Base-by-base conservation (phyloP, 768 basidiomycete species). In the Collybia mongolica region DNA sequence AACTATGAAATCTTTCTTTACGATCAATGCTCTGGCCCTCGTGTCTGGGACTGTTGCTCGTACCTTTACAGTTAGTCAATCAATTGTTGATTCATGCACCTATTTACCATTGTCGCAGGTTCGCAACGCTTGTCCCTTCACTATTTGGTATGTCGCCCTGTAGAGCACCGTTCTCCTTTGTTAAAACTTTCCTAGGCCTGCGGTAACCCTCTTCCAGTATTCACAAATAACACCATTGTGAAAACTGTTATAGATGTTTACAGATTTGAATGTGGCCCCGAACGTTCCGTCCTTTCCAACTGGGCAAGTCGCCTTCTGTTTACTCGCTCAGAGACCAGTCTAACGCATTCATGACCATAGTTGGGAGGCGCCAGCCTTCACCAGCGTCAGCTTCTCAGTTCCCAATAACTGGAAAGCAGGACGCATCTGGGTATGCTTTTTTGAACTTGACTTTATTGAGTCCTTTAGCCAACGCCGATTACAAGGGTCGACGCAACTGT, bases 361-460 rank as follows among this genome's bases (percentile, higher is more conserved):
- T 15, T 78, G 75, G 76, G 67, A 70, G 51, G 75, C 75, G 9
- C 29, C 44, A 3, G 52, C 75, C 0, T 66, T 54, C 23, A 68
- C 70, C n/a, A 58, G 64, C 11, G 73, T 77, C 42, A 69, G 65
- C 37, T 79, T 84, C 63, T 58, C 58, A 22, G 83, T 88, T 26
- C 84, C 84, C 9, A 73, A 82, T 55, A 73, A 79, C 59, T 88
- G 86, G 85, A 77, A 71, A 46, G 67, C 84, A 1, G 86, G 83
- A 18, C 75, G 86, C 43, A 85, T 82, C 46, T 82, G 80, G 81
- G 77, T 75, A 53, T 11, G 6, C 1, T 0, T 24, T 56, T 44
- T 32, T 32, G 14, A 9, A 9, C 1, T 3, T 24, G 6, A 12
- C 36, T n/a, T 17, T 39, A 1, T 2, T 12, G 5, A 32, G 32